phyloP scores from a whole-genome alignment of 164 flowering plant genomes.

The Amborella trichopoda region DNA sequence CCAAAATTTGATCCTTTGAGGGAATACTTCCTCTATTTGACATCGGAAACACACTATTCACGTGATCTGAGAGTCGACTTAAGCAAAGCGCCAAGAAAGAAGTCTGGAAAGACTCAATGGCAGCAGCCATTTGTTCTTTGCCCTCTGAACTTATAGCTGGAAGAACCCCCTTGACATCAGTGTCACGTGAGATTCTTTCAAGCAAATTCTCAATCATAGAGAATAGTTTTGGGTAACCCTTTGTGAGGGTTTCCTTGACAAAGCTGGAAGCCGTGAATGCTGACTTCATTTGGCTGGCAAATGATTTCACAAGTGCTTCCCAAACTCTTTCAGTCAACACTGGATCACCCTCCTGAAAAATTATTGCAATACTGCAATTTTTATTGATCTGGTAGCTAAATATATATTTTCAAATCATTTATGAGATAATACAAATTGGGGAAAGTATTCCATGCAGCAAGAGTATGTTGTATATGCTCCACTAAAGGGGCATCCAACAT shows the following conservation, averaged over 20 bases:
- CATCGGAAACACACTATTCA: constrained; percentile 68
- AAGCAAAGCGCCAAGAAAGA: constrained; percentile 71
- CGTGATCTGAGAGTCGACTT: constrained; percentile 74
- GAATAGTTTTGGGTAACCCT: constrained; percentile 82
- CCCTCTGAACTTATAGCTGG: constrained; percentile 73
- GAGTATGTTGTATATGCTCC: no score
- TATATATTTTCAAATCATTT: no score
- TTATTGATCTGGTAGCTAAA: no score
- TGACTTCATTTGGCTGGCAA: constrained; percentile 87
- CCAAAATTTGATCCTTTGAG: constrained; percentile 83
- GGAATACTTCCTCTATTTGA: constrained; percentile 81
- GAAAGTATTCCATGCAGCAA: no score
- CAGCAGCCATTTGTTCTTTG: constrained; percentile 67
- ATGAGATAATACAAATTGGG: no score
- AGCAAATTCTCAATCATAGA: constrained; percentile 76
- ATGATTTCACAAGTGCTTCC: constrained; percentile 89
- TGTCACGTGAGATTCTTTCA: constrained; percentile 82
- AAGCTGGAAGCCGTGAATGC: constrained; percentile 89
- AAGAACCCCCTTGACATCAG: constrained; percentile 86
- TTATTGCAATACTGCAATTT: no score
- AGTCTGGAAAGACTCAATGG: constrained; percentile 76
- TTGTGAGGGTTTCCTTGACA: constrained; percentile 80
- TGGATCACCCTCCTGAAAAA: constrained; percentile 80
- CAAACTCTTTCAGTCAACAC: constrained; percentile 84
- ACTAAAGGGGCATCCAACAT: no score